Percentiles rank a stretch among this genome's conserved stretches.
These are phyloP conservation scores for Purshia tridentata DNA, from an alignment of 306 rosid species.

Conservation along the genomic window DNA sequence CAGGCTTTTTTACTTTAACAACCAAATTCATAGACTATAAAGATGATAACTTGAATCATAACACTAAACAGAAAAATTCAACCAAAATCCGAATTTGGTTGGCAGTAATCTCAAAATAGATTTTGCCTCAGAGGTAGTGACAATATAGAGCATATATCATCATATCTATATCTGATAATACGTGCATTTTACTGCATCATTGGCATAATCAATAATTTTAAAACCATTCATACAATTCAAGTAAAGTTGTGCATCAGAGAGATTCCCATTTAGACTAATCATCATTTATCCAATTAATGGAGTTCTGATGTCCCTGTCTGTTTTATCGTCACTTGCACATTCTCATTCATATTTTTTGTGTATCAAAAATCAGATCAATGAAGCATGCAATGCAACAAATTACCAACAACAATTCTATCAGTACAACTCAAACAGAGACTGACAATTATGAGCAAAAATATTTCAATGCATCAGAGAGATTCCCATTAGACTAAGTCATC, in stretches of 20 bases:
- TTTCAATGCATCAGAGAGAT: slow-evolving; percentile 15
- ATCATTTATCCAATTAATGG: slow-evolving; percentile 31
- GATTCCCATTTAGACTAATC: slow-evolving; percentile 66
- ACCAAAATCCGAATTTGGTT: too few relatives aligned
- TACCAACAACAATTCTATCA: too few relatives aligned
- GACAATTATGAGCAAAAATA: too few relatives aligned
- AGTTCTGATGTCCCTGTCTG: slow-evolving; percentile 74
- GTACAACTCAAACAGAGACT: too few relatives aligned
- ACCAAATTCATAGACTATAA: neutral
- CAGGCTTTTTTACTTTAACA: slow-evolving; percentile 30
- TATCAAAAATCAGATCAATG: too few relatives aligned
- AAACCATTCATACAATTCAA: neutral
- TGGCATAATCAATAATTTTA: slow-evolving; percentile 32
- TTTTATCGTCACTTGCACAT: slow-evolving; percentile 48
- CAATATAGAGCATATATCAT: slow-evolving; percentile 54
- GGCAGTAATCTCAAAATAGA: too few relatives aligned
- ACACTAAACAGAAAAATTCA: too few relatives aligned
- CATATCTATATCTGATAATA: slow-evolving; percentile 53
- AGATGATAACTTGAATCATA: neutral
- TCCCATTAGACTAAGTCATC: slow-evolving; percentile 26
- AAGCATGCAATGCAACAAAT: too few relatives aligned
- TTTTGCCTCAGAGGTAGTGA: slow-evolving; percentile 67
- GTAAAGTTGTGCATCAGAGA: slow-evolving; percentile 46
- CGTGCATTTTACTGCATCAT: slow-evolving; percentile 51
- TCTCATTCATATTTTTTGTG: too few relatives aligned